Conservation (phyloP, 2,329 filamentous ascomycete genomes). For the Aspergillus aculeatinus region DNA sequence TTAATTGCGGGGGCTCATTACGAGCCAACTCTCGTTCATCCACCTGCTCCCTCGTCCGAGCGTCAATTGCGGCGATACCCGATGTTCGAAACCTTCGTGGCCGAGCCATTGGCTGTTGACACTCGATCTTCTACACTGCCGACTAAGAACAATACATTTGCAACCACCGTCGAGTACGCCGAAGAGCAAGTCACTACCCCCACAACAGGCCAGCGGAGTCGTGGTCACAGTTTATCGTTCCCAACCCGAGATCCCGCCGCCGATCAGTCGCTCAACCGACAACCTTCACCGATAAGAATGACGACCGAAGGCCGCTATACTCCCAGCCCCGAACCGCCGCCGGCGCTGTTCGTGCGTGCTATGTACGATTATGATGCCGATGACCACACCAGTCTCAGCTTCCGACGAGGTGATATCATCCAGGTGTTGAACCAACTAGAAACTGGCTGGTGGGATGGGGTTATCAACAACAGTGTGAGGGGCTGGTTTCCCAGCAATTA, state of each 20-base stretch:
- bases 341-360: conserved; percentile 80
- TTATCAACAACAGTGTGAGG: conserved; percentile 84
- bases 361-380: conserved; percentile 98
- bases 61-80: conserved; percentile 17
- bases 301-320: conserved; percentile 30
- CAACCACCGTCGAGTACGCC: conserved; percentile 46
- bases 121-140: conserved; percentile 32
- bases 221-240: conserved; percentile 33
- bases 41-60: neutral
- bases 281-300: conserved; percentile 32
- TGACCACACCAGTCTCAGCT: conserved; percentile 93
- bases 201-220: conserved; percentile 30
- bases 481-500: conserved; percentile 99
- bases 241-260: conserved; percentile 20
- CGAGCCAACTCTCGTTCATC: conserved; percentile 7
- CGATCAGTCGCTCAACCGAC: conserved; percentile 26
- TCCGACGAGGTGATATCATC: conserved; percentile 94
- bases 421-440: conserved; percentile 98
- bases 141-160: conserved; percentile 38
- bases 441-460: conserved; percentile 99
- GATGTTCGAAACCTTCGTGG: conserved; percentile 37
- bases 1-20: conserved; percentile 20
- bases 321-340: conserved; percentile 43
- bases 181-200: conserved; percentile 38
- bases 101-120: conserved; percentile 35